These are phyloP conservation scores for Luvunga scandens DNA, from an alignment of 345 rosid species.

Conservation along the genomic window DNA sequence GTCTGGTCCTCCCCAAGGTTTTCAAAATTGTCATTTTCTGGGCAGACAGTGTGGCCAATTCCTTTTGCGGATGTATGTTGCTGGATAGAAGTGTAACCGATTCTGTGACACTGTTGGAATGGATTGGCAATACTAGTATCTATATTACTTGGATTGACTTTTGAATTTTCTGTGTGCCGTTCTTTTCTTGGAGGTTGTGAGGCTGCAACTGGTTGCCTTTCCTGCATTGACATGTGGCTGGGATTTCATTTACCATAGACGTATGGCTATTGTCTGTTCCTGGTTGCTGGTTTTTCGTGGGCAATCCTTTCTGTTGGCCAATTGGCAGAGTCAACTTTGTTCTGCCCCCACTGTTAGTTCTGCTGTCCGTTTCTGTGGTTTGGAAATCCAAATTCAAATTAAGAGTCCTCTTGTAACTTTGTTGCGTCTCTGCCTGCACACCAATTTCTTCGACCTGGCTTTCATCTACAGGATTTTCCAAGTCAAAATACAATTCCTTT, in stretches of 20 bases:
- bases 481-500: slow-evolving; percentile 55
- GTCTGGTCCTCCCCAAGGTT: slow-evolving; percentile 28
- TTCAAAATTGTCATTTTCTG: slow-evolving; percentile 23
- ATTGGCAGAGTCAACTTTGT: slow-evolving; percentile 25
- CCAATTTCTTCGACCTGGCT: slow-evolving; percentile 6
- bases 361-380: slow-evolving; percentile 19
- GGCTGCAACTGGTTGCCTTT: slow-evolving; percentile 4
- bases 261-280: slow-evolving; percentile 21
- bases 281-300: slow-evolving; percentile 30
- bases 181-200: slow-evolving; percentile 15
- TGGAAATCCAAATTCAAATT: slow-evolving; percentile 23
- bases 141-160: slow-evolving; percentile 9
- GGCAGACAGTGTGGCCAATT: slow-evolving; percentile 24
- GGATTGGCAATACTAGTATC: not conserved
- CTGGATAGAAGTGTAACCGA: slow-evolving; percentile 5
- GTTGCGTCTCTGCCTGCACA: slow-evolving; percentile 29
- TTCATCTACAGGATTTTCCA: slow-evolving; percentile 35
- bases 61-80: slow-evolving; percentile 18
- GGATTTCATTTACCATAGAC: slow-evolving; percentile 27
- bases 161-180: slow-evolving; percentile 11
- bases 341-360: slow-evolving; percentile 18
- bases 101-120: not conserved
- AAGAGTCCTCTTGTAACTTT: slow-evolving; percentile 5
- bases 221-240: slow-evolving; percentile 10
- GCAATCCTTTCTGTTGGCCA: slow-evolving; percentile 29